phyloP scores from a whole-genome alignment of 2,329 filamentous ascomycete genomes.

The Trichoderma sp. region DNA sequence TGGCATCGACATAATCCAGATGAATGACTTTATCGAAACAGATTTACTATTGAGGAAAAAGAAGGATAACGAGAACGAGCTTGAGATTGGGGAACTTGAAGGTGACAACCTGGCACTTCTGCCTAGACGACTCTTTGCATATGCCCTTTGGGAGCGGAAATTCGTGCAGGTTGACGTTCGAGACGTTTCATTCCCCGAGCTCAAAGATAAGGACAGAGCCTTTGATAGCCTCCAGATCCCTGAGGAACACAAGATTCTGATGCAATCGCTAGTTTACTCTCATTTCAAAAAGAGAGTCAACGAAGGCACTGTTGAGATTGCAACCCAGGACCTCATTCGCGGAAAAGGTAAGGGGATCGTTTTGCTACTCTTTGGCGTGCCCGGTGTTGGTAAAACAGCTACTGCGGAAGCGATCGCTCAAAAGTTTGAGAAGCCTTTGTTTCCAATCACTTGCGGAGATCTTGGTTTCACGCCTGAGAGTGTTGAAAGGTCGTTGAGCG shows the following conservation, averaged over 20 bases:
- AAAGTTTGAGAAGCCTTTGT: conserved; percentile 31
- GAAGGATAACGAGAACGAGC: conserved; percentile 7
- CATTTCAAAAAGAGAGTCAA: conserved; percentile 21
- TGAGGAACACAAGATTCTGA: conserved; percentile 16
- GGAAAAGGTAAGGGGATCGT: conserved; percentile 40
- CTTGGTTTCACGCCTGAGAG: conserved; percentile 33
- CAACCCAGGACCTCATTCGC: conserved; percentile 44
- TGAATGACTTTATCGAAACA: conserved; percentile 11
- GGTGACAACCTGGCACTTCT: conserved; percentile 39
- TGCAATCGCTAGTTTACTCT: conserved; percentile 21
- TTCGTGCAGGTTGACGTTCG: conserved; percentile 43
- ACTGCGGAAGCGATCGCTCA: conserved; percentile 34
- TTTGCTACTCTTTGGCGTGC: conserved; percentile 38
- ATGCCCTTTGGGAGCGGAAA: conserved; percentile 43
- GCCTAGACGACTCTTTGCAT: conserved; percentile 46
- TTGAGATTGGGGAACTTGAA: conserved; percentile 28
- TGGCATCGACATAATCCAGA: conserved; percentile 12
- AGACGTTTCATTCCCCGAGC: conserved; percentile 38
- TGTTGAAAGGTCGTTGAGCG: conserved; percentile 39
- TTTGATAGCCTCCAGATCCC: conserved; percentile 17
- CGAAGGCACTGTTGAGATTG: conserved; percentile 18
- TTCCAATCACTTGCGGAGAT: conserved; percentile 34
- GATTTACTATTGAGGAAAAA: conserved; percentile 4
- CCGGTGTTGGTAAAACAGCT: conserved; percentile 39
- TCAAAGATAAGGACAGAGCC: conserved; percentile 41